These are phyloP conservation scores for Pseudogymnoascus verrucosus DNA, from an alignment of 2,329 filamentous ascomycete species.

Conservation along the genomic window DNA sequence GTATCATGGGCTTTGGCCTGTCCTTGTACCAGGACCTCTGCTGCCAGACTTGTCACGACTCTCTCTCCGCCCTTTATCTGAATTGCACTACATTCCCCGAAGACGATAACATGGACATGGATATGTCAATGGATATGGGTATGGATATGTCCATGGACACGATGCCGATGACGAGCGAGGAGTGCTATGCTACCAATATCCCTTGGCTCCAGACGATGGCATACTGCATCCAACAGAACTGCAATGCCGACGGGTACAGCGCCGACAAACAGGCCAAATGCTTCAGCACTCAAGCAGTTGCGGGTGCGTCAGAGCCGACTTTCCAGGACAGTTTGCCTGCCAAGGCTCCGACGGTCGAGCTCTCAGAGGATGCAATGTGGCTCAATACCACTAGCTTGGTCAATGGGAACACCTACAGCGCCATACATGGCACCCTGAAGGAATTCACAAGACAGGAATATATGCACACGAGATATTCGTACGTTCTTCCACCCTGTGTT, in stretches of 20 bases:
- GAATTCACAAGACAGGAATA: constrained; percentile 26
- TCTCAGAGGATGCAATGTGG: constrained; percentile 22
- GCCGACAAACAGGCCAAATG: constrained; percentile 24
- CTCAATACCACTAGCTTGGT: constrained; percentile 28
- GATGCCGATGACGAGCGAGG: background rate
- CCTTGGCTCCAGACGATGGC: constrained; percentile 10
- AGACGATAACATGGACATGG: background rate
- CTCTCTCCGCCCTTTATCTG: constrained; percentile 22
- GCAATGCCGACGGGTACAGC: background rate
- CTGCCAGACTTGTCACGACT: constrained; percentile 23
- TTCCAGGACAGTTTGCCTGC: constrained; percentile 23
- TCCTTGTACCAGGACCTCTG: constrained; percentile 24
- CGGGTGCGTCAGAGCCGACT: constrained; percentile 17
- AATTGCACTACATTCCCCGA: constrained; percentile 24
- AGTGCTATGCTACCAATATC: constrained; percentile 2
- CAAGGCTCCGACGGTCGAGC: constrained; percentile 17
- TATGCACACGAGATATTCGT: constrained; percentile 27
- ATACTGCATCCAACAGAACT: constrained; percentile 12
- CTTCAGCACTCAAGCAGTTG: constrained; percentile 21
- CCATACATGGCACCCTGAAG: constrained; percentile 22
- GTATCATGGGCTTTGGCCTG: constrained; percentile 27
- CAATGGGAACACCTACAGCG: constrained; percentile 21
- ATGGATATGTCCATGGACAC: constrained; percentile 20
- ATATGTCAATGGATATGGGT: constrained; percentile 21
- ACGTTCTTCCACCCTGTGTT: constrained; percentile 13